Evolutionary conservation across 2,329 filamentous ascomycete genomes (phyloP).

Genomic region (Thielaviopsis punctulata): DNA sequence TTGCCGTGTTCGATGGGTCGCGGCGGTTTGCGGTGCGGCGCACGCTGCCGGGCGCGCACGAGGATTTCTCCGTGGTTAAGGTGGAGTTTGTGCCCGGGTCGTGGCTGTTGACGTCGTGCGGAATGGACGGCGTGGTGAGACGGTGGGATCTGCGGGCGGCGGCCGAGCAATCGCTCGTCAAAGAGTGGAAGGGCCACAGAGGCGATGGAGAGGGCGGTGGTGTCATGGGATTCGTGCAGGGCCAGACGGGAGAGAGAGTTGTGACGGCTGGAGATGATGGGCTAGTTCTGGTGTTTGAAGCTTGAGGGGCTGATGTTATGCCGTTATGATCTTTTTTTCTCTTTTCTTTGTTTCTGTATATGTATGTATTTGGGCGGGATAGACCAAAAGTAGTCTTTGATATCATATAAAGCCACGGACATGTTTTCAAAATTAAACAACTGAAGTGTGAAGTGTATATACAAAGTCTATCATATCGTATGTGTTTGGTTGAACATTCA

Average conservation of each 20-base stretch:
- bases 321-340: background rate
- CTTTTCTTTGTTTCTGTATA: background rate
- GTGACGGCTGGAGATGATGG: constrained; percentile 86
- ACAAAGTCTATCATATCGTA: background rate
- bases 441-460: background rate
- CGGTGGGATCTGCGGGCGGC: constrained; percentile 69
- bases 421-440: no score
- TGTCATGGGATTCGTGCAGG: constrained; percentile 80
- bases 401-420: background rate
- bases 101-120: constrained; percentile 70
- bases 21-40: constrained; percentile 75
- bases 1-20: constrained; percentile 73
- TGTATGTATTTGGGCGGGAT: background rate
- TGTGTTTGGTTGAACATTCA: background rate
- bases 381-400: constrained; percentile 8
- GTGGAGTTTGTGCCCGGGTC: constrained; percentile 60
- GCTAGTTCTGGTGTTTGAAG: constrained; percentile 49
- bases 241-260: constrained; percentile 52
- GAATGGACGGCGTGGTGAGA: constrained; percentile 80
- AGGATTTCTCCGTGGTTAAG: constrained; percentile 80
- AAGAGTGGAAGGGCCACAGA: constrained; percentile 82
- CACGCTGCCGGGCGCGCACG: constrained; percentile 67
- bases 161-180: constrained; percentile 48
- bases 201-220: constrained; percentile 75
- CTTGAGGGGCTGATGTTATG: constrained; percentile 18